phyloP scores from a whole-genome alignment of 2,329 filamentous ascomycete genomes.

The Ascochyta clinopodiicola region DNA sequence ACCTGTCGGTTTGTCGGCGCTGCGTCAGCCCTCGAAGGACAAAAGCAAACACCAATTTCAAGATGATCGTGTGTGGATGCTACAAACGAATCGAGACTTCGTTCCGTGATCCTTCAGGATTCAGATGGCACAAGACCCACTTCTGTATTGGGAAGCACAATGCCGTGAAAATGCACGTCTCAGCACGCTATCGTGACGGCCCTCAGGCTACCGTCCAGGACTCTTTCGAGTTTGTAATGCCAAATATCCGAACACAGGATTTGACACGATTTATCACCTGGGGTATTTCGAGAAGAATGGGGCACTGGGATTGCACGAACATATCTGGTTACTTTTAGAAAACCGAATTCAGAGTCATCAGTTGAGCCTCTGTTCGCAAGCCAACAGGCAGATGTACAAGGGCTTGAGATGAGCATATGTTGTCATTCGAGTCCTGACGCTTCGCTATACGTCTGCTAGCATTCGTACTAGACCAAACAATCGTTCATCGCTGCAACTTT shows the following conservation, averaged over 20 bases:
- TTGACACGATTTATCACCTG: not conserved
- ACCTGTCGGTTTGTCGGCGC: constrained; percentile 23
- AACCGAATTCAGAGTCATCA: not conserved
- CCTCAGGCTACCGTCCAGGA: not conserved
- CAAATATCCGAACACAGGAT: not conserved
- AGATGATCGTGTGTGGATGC: constrained; percentile 3
- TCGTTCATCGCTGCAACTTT: not conserved
- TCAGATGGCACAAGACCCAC: constrained; percentile 16
- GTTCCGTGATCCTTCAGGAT: constrained; percentile 10
- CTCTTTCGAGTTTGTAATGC: not conserved
- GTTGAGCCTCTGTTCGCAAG: not conserved
- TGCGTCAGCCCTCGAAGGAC: constrained; percentile 1
- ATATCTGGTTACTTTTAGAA: not conserved
- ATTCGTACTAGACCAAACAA: not conserved
- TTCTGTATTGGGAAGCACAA: constrained; percentile 4
- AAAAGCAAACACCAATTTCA: constrained; percentile 2
- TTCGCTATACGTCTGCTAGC: constrained; percentile 3
- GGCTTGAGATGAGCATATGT: constrained; percentile 3
- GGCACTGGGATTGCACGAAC: not conserved
- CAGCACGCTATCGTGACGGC: not conserved
- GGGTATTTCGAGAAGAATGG: not conserved
- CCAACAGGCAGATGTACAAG: not conserved
- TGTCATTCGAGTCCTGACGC: constrained; percentile 3
- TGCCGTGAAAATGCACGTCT: constrained; percentile 9
- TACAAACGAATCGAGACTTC: constrained; percentile 2